Percentiles rank a stretch among this genome's conserved stretches.
Conservation (phyloP, 2,329 filamentous ascomycete genomes). For the Dactylellina haptotyla region DNA sequence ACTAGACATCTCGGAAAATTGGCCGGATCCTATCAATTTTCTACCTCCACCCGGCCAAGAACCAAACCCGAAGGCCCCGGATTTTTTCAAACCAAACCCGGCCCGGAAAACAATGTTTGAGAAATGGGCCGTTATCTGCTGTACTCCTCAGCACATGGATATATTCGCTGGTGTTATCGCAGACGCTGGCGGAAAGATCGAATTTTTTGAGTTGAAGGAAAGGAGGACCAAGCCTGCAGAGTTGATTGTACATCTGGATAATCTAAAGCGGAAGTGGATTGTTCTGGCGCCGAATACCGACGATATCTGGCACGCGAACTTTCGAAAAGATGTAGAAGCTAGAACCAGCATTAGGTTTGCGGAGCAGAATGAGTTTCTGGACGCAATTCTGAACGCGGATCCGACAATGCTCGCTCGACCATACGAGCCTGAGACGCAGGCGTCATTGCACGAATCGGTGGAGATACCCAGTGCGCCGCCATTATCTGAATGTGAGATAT, state of each 20-base stretch:
- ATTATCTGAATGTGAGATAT: slow-evolving; percentile 56
- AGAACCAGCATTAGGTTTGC: slow-evolving; percentile 82
- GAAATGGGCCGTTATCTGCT: slow-evolving; percentile 88
- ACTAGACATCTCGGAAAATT: slow-evolving; percentile 78
- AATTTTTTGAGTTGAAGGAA: slow-evolving; percentile 72
- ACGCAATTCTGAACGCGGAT: slow-evolving; percentile 85
- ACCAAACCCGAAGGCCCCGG: slow-evolving; percentile 73
- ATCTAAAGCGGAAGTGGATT: slow-evolving; percentile 21
- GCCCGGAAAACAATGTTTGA: slow-evolving; percentile 78
- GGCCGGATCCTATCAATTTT: slow-evolving; percentile 78
- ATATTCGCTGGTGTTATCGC: slow-evolving; percentile 79
- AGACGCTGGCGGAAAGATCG: slow-evolving; percentile 82
- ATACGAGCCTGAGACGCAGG: slow-evolving; percentile 64
- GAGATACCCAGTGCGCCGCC: slow-evolving; percentile 61
- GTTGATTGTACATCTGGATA: slow-evolving; percentile 67
- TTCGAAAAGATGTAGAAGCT: slow-evolving; percentile 40
- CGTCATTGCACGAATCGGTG: slow-evolving; percentile 56
- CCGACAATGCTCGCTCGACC: slow-evolving; percentile 75
- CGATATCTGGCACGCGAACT: slow-evolving; percentile 27
- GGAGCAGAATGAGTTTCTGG: slow-evolving; percentile 89
- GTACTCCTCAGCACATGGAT: slow-evolving; percentile 74
- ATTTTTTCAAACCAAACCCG: slow-evolving; percentile 77
- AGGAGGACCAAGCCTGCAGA: slow-evolving; percentile 76
- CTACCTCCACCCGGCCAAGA: slow-evolving; percentile 81
- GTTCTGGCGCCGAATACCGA: slow-evolving; percentile 59